Base-by-base conservation (phyloP, 2,329 filamentous ascomycete species). In the Cercospora berteroae region DNA sequence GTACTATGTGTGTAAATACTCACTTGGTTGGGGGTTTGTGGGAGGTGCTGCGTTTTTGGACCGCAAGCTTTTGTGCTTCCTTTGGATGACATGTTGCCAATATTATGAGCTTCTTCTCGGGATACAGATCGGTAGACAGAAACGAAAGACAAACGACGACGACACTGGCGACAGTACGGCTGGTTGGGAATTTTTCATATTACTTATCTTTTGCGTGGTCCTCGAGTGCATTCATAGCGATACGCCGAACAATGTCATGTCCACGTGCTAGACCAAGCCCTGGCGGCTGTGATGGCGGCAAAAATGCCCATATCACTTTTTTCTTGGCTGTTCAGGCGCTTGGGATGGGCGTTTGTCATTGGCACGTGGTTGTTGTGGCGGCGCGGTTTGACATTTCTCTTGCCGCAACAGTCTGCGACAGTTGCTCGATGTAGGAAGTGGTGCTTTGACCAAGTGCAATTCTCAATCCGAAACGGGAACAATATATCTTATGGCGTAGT, bases 61-160 rank as follows among this genome's bases (percentile, higher is more conserved):
- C 13, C 36, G 36, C 36, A 39, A 39, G 36, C 36, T 39, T 16
- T n/a, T 60, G 13, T 25, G 31, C 18, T 60, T 18, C 25, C 23
- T 13, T 44, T 60, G 18, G 9, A 60, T 25, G 36, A 60, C 33
- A 60, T 27, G 18, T 60, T 31, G 36, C 33, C 18, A n/a, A 33
- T 20, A 27, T 27, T 25, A 39, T 25, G n/a, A 60, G 36, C 31
- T 60, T 60, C 31, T 60, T 60, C 20, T 50, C 39, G 39, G 18
- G 20, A 52, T 50, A 62, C 36, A 25, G 39, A 31, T 31, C 39
- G 39, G 60, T 52, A 62, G 16, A 52, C 60, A 62, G 60, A 29
- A n/a, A 62, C 60, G 60, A 62, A 31, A 31, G 42, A 27, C 52
- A 31, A 62, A 25, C 29, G 31, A 60, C 16, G 36, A 60, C 52